phyloP scores from a whole-genome alignment of 2,329 filamentous ascomycete species.

The Colletotrichum agaves region DNA sequence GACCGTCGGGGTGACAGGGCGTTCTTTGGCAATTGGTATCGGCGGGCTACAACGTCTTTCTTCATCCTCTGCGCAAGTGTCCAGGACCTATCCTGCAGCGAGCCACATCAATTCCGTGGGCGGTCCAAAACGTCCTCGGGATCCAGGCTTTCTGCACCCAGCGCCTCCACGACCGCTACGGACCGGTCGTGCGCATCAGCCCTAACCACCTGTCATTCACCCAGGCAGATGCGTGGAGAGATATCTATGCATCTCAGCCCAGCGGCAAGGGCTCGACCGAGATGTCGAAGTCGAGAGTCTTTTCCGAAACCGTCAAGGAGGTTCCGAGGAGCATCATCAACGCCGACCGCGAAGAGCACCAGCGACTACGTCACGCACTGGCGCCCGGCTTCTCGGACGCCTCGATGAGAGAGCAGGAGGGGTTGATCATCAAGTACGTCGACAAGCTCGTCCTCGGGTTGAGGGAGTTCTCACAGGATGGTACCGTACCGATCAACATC shows the following conservation, averaged over 20 bases:
- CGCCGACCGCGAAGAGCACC: conserved; percentile 37
- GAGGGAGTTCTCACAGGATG: not conserved
- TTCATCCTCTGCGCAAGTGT: conserved; percentile 47
- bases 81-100: conserved; percentile 43
- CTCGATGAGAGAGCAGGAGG: conserved; percentile 46
- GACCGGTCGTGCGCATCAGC: conserved; percentile 50
- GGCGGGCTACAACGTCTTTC: conserved; percentile 45
- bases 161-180: conserved; percentile 42
- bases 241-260: conserved; percentile 49
- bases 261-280: conserved; percentile 2
- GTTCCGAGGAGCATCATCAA: conserved; percentile 20
- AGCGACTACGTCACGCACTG: conserved; percentile 41
- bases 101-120: conserved; percentile 19
- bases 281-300: conserved; percentile 12
- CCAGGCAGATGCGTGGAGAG: conserved; percentile 48
- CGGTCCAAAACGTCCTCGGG: conserved; percentile 12
- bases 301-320: not conserved
- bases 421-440: conserved; percentile 43
- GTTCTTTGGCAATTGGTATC: conserved; percentile 6
- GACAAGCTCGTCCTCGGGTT: conserved; percentile 38
- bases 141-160: conserved; percentile 20
- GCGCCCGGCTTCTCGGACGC: conserved; percentile 45
- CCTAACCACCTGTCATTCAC: conserved; percentile 54
- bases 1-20: conserved; percentile 1
- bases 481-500: not conserved